A percentile compares a stretch with the other conserved stretches of the same genome.
phyloP scores from a whole-genome alignment of 371 early-diverging fungal species.

The Mortierella sp. region DNA sequence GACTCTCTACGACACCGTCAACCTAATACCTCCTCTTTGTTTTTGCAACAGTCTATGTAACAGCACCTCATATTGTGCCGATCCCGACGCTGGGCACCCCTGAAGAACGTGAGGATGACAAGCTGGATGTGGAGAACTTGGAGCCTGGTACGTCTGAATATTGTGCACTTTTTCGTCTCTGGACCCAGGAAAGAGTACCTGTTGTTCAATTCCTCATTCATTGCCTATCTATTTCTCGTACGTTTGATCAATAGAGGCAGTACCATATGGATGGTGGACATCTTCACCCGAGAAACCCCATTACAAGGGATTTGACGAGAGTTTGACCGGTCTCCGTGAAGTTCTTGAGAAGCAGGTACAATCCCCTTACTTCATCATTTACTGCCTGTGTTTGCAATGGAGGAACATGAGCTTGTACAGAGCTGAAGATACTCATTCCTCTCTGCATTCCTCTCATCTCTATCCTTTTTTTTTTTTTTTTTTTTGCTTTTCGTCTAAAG shows the following conservation, averaged over 20 bases:
- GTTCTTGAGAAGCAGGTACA: conserved; percentile 67
- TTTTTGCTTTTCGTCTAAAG: conserved; percentile 26
- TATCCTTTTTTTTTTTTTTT: neutral
- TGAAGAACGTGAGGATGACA: conserved; percentile 65
- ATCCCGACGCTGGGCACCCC: conserved; percentile 69
- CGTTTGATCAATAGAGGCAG: conserved; percentile 49
- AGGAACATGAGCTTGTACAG: neutral
- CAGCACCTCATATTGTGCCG: conserved; percentile 72
- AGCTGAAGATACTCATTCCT: neutral
- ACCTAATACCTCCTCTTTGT: neutral
- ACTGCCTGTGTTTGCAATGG: neutral
- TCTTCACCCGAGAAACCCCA: conserved; percentile 60
- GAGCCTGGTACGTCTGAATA: conserved; percentile 60
- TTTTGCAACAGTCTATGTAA: conserved; percentile 66
- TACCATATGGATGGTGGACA: conserved; percentile 78
- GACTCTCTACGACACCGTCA: neutral
- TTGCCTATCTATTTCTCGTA: too few relatives aligned
- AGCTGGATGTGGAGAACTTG: conserved; percentile 62
- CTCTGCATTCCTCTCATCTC: neutral
- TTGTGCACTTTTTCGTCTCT: neutral
- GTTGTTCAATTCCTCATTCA: neutral
- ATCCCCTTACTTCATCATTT: neutral
- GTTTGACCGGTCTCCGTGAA: conserved; percentile 64
- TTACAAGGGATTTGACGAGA: conserved; percentile 73
- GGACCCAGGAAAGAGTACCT: neutral